Conservation (phyloP, 2,329 filamentous ascomycete species). For the Neopestalotiopsis clavispora region DNA sequence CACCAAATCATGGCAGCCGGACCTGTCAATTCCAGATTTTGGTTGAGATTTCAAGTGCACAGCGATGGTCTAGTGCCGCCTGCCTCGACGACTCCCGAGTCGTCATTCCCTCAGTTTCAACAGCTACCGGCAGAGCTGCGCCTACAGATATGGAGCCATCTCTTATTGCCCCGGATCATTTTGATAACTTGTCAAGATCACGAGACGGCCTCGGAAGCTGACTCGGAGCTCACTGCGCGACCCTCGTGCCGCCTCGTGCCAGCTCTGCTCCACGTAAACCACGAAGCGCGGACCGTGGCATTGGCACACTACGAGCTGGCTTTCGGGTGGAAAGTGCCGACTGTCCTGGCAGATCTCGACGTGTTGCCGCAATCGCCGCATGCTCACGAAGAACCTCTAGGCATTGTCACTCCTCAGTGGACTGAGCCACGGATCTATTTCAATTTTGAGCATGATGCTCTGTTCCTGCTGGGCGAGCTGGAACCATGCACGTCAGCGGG, state of each 20-base stretch:
- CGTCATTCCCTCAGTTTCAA: constrained; percentile 39
- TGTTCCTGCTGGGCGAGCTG: constrained; percentile 53
- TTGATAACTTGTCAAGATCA: constrained; percentile 44
- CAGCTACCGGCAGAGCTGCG: constrained; percentile 53
- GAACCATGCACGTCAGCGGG: constrained; percentile 52
- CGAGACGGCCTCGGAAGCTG: constrained; percentile 15
- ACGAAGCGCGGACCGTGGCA: constrained; percentile 47
- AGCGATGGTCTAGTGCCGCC: constrained; percentile 22
- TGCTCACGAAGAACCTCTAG: not conserved
- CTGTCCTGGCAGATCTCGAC: constrained; percentile 35
- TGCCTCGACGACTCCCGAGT: not conserved
- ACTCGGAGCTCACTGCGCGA: constrained; percentile 22
- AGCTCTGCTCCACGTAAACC: constrained; percentile 49
- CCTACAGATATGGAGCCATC: constrained; percentile 50
- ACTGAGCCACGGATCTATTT: constrained; percentile 49
- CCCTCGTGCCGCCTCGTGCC: constrained; percentile 37
- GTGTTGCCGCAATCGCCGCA: not conserved
- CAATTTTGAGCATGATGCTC: constrained; percentile 51
- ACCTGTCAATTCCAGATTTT: constrained; percentile 13
- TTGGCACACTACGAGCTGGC: constrained; percentile 49
- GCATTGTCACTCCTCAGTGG: constrained; percentile 35
- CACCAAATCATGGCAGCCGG: not conserved
- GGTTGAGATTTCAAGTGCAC: constrained; percentile 18
- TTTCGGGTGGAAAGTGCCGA: constrained; percentile 52
- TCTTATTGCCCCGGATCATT: constrained; percentile 51